Base-by-base conservation (phyloP, 352 stramenopile species). In the Pythium aquatile region DNA sequence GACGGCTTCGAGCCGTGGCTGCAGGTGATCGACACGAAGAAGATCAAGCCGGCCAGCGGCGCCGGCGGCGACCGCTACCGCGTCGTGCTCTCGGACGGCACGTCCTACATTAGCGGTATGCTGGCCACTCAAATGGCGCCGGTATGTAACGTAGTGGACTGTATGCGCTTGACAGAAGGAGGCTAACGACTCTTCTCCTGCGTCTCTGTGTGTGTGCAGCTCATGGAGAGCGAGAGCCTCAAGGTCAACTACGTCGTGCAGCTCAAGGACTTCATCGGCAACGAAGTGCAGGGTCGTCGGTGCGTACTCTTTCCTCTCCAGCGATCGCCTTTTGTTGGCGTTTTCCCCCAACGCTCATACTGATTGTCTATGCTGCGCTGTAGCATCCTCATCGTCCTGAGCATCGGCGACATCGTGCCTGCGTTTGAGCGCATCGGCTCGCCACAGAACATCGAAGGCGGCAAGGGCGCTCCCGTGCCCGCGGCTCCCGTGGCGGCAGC, bases 11-110 rank as follows among this genome's bases (percentile, higher is more conserved):
- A 95, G 73, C 87, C 87, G 11, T 93, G 83, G 87, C 75, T 95
- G 49, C 87, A 95, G 74, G 73, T 95, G 52, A 95, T 95, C 55
- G 85, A 95, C 70, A 91, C 81, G 32, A 92, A 92, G 75, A 93
- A 93, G 77, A 95, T 95, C 72, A 90, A 91, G 47, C 86, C 87
- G 1, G 77, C 78, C 33, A 93, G 77, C 39, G 85, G 87, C 60
- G 68, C 77, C 11, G 83, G 83, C 48, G 83, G 81, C 44, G 85
- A 95, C 63, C 77, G 87, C 66, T 95, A 94, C 74, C 79, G 83
- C 29, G 79, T 95, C 55, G 79, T 95, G 64, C 73, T 95, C 42
- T 95, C 87, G 44, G 87, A 95, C 26, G 87, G 87, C 37, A 69
- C 73, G 20, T 85, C 72, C 37, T 95, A 88, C 71, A 93, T 95